Base-by-base conservation (phyloP, 176 grass and related monocot species). In the Paspalum vaginatum region DNA sequence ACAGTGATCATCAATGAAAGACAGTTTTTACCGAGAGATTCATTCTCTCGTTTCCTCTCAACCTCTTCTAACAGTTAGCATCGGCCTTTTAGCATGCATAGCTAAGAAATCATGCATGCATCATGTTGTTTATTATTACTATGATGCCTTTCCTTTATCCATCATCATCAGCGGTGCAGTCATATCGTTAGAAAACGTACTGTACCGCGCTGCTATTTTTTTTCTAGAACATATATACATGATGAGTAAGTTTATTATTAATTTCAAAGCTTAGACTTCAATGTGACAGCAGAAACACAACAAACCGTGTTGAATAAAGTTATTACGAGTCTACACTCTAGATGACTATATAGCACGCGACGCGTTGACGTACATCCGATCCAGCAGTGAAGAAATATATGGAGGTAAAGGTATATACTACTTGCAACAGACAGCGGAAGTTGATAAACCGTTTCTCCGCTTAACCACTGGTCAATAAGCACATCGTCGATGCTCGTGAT, bases 201-300 rank as follows among this genome's bases (percentile, higher is more conserved):
- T 20, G 18, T 7, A 43, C n/a, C n/a, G n/a, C n/a, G 5, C 11
- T 3, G 37, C 10, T 57, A 11, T 14, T 61, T 47, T 46, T 2
- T 47, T 76, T 75, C 54, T 75, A 76, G 73, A 76, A 75, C 8
- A 60, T 20, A 13, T 0, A 67, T 21, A 22, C 11, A 41, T 10
- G 47, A 48, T 24, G 55, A 24, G 55, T 41, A 20, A 11, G 10
- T 5, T 25, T 5, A 50, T 41, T 4, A 18, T 41, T 4, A 18
- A 8, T 54, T 54, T 40, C 15, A 45, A 14, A 26, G 14, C 21
- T 46, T 26, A 75, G 21, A 26, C 54, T 60, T 60, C 43, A 26
- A 59, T 59, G 54, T 43, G 52, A 58, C 18, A 42, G 39, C 44
- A 47, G 49, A 32, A 54, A 54, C 47, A 11, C 2, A 32, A 32